These are phyloP conservation scores for Epichloe gansuensis DNA, from an alignment of 2,329 filamentous ascomycete genomes.

Conservation along the genomic window DNA sequence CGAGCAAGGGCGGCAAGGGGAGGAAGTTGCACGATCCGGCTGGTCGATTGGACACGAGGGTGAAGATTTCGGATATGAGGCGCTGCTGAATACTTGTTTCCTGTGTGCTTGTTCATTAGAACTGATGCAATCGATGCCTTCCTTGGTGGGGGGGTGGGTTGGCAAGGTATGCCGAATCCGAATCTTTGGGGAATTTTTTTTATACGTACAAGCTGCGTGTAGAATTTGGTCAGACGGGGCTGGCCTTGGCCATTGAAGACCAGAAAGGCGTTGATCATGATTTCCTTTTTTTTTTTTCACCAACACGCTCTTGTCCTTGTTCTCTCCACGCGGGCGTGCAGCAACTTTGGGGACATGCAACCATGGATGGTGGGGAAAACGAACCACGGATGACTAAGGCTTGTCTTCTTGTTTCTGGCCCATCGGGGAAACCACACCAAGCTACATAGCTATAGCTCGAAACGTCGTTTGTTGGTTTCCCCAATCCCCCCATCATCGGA, in stretches of 20 bases:
- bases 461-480: too few species aligned
- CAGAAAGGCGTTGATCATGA: slow-evolving; percentile 96
- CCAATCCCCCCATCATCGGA: too few species aligned
- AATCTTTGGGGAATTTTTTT: neutral
- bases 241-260: slow-evolving; percentile 99
- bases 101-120: slow-evolving; percentile 32
- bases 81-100: slow-evolving; percentile 96
- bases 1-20: slow-evolving; percentile 56
- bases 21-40: slow-evolving; percentile 95
- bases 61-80: slow-evolving; percentile 93
- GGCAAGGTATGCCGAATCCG: neutral
- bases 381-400: too few species aligned
- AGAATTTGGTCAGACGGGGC: slow-evolving; percentile 94
- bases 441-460: too few species aligned
- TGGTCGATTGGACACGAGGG: slow-evolving; percentile 82
- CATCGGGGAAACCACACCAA: too few species aligned
- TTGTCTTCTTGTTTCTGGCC: too few species aligned
- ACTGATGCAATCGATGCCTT: neutral
- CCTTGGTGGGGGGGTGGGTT: neutral
- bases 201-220: slow-evolving; percentile 68
- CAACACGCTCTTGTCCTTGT: neutral
- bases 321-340: neutral
- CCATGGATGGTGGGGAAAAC: too few species aligned
- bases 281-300: slow-evolving; percentile 7
- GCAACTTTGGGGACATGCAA: neutral